Percentiles rank a stretch among this genome's conserved stretches.
Evolutionary conservation across 2,329 filamentous ascomycete genomes (phyloP).

Genomic region (Cytospora leucostoma): DNA sequence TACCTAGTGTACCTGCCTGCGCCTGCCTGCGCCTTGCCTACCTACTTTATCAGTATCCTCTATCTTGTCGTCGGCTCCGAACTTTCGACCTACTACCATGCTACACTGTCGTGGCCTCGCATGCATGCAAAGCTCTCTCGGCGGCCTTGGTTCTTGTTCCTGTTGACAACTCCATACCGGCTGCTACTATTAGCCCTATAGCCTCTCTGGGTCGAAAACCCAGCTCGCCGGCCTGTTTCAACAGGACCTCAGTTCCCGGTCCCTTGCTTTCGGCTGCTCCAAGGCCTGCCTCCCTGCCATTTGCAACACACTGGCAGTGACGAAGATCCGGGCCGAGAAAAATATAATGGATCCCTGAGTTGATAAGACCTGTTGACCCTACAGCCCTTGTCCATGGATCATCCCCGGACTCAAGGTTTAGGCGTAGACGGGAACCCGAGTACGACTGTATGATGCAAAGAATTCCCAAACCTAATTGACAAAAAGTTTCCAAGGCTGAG

Average conservation of each 20-base stretch:
- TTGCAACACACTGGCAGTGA: background rate
- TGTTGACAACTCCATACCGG: background rate
- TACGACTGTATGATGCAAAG: background rate
- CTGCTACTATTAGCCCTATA: constrained; percentile 17
- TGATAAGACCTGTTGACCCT: background rate
- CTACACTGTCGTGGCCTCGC: background rate
- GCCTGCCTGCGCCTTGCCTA: background rate
- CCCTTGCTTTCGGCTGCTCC: background rate
- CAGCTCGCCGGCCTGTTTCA: constrained; percentile 19
- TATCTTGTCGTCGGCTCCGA: background rate
- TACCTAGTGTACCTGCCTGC: background rate
- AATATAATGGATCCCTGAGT: background rate
- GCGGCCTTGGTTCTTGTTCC: background rate
- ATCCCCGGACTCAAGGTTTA: constrained; percentile 3
- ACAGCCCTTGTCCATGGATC: constrained; percentile 5
- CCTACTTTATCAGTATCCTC: background rate
- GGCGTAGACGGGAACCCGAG: constrained; percentile 12
- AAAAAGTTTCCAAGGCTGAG: constrained; percentile 14
- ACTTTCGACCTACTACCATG: background rate
- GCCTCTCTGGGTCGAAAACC: constrained; percentile 13
- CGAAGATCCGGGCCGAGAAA: background rate
- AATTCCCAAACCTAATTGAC: background rate
- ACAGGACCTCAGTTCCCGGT: background rate
- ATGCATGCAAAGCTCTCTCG: background rate
- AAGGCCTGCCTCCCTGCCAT: background rate